Conservation (phyloP, 306 rosid genomes). For the Mimosa bimucronata region DNA sequence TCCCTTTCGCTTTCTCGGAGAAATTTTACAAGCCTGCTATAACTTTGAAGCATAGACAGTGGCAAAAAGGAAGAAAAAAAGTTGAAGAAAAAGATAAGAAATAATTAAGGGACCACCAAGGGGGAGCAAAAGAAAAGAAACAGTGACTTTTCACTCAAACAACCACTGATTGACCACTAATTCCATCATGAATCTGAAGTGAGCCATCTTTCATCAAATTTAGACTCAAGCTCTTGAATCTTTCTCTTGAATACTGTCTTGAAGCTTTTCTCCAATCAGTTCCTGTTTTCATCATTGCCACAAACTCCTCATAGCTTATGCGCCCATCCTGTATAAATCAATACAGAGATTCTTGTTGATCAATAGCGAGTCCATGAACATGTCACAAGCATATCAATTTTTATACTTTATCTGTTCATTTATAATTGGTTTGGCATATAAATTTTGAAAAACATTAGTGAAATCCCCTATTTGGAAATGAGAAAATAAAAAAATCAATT, state of each 20-base stretch:
- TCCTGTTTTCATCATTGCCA: conserved; percentile 96
- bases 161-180: conserved; percentile 72
- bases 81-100: conserved; percentile 1
- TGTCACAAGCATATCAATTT: neutral
- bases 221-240: conserved; percentile 91
- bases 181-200: conserved; percentile 80
- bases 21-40: conserved; percentile 36
- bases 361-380: too few relatives aligned
- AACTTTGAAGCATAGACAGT: conserved; percentile 37
- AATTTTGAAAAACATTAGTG: too few relatives aligned
- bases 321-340: conserved; percentile 65
- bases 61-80: conserved; percentile 27
- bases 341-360: too few relatives aligned
- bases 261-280: conserved; percentile 99
- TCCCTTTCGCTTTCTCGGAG: conserved; percentile 32
- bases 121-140: neutral
- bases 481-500: too few relatives aligned
- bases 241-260: conserved; percentile 91
- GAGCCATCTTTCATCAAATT: conserved; percentile 95
- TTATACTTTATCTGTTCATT: too few relatives aligned
- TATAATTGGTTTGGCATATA: too few relatives aligned
- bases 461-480: too few relatives aligned
- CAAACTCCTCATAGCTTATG: conserved; percentile 85
- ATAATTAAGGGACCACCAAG: conserved; percentile 34
- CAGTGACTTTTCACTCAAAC: conserved; percentile 56